phyloP scores from a whole-genome alignment of 495 filamentous ascomycete genomes.

The Talaromyces borbonicus region DNA sequence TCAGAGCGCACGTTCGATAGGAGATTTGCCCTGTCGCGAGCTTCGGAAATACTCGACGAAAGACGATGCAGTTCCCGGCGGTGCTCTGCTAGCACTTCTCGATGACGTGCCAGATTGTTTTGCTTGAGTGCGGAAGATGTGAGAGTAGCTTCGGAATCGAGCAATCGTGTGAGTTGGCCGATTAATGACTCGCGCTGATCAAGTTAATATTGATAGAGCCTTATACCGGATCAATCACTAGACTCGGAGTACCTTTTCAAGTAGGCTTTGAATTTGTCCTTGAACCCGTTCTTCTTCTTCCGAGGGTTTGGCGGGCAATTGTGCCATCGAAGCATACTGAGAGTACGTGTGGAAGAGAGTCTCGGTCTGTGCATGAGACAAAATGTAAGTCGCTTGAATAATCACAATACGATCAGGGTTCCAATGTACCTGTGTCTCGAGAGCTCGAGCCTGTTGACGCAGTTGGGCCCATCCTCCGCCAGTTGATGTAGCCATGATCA shows the following conservation, averaged over 20 bases:
- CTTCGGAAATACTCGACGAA: constrained; percentile 52
- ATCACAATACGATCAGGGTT: not conserved
- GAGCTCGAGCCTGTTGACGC: constrained; percentile 78
- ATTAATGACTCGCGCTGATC: constrained; percentile 71
- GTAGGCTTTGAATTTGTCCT: constrained; percentile 70
- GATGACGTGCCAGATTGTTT: constrained; percentile 86
- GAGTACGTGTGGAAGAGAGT: constrained; percentile 90
- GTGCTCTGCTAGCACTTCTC: constrained; percentile 82
- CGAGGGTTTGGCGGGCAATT: constrained; percentile 71
- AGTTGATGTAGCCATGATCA: constrained; percentile 59
- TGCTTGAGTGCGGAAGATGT: constrained; percentile 87
- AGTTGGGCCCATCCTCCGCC: constrained; percentile 91
- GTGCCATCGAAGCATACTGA: constrained; percentile 75
- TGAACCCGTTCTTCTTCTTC: constrained; percentile 78
- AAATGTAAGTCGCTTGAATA: too few relatives aligned
- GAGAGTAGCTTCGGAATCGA: constrained; percentile 87
- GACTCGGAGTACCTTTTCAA: constrained; percentile 51
- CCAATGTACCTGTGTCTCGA: constrained; percentile 79
- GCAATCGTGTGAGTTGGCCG: constrained; percentile 73
- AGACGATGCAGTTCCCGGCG: constrained; percentile 71
- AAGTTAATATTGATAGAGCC: not conserved
- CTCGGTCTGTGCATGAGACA: constrained; percentile 71
- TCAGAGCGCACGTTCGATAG: constrained; percentile 84
- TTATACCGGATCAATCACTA: too few relatives aligned
- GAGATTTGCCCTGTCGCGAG: constrained; percentile 83